Evolutionary conservation across 352 stramenopile genomes (phyloP).

Genomic region (Phytopythium delawarense): DNA sequence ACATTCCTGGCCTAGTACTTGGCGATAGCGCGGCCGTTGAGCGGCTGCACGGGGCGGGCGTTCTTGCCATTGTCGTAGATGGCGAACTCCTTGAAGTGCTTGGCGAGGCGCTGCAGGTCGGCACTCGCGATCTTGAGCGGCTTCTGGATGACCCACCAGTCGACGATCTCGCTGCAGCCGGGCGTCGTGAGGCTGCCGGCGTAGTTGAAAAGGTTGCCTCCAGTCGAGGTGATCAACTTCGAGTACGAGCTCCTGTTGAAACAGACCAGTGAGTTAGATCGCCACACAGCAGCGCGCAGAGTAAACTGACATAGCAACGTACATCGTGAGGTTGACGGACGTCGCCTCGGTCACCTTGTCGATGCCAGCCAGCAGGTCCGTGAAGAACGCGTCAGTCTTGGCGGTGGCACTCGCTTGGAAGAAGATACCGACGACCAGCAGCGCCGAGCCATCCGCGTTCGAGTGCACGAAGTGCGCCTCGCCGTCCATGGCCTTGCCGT

Average conservation of each 20-base stretch:
- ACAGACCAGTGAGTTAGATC: not conserved
- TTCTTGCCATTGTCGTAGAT: conserved; percentile 20
- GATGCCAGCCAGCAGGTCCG: conserved; percentile 7
- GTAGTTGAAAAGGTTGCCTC: conserved; percentile 46
- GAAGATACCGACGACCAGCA: conserved; percentile 12
- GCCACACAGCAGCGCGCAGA: too few species aligned
- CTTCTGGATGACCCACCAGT: conserved; percentile 18
- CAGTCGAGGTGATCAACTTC: conserved; percentile 28
- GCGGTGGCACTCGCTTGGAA: conserved; percentile 7
- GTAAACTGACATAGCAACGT: not conserved
- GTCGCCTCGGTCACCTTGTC: conserved; percentile 6
- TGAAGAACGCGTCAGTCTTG: conserved; percentile 10
- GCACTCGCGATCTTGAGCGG: conserved; percentile 21
- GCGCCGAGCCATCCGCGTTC: conserved; percentile 22
- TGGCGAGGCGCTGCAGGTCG: conserved; percentile 21
- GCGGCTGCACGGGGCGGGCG: conserved; percentile 19
- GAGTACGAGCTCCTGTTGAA: conserved; percentile 21
- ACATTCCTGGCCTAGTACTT: conserved; percentile 4
- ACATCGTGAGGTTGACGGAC: conserved; percentile 8
- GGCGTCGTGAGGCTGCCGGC: conserved; percentile 36
- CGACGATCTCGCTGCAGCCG: conserved; percentile 12
- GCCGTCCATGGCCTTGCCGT: conserved; percentile 37
- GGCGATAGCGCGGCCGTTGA: conserved; percentile 19
- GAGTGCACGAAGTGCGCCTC: conserved; percentile 64
- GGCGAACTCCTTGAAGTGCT: conserved; percentile 19